Evolutionary conservation across 1,139 yeast genomes (phyloP).

Genomic region (Blastobotrys capitulatus): DNA sequence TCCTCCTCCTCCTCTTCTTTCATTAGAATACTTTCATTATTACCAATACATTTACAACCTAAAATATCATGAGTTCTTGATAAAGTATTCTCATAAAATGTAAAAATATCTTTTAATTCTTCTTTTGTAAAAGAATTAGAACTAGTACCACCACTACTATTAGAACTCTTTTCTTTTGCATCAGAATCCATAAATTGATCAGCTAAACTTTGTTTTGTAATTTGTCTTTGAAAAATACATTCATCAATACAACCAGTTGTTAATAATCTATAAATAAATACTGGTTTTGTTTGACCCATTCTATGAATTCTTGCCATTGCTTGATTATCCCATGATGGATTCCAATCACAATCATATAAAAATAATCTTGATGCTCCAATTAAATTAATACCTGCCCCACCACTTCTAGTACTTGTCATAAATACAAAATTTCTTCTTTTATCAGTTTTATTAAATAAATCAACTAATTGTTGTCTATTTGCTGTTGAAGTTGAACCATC

Average conservation of each 20-base stretch:
- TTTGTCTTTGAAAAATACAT: slow-evolving; percentile 89
- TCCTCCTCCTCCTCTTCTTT: slow-evolving; percentile 11
- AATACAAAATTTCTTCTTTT: slow-evolving; percentile 52
- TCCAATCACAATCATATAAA: slow-evolving; percentile 89
- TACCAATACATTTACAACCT: slow-evolving; percentile 53
- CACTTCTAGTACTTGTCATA: slow-evolving; percentile 81
- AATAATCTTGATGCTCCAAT: slow-evolving; percentile 86
- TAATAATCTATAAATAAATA: slow-evolving; percentile 70
- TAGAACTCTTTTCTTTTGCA: background rate
- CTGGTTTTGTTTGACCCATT: slow-evolving; percentile 82
- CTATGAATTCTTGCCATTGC: slow-evolving; percentile 96
- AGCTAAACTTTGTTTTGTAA: slow-evolving; percentile 76
- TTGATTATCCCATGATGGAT: slow-evolving; percentile 87
- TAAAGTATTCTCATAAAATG: slow-evolving; percentile 44
- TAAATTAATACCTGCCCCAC: slow-evolving; percentile 89
- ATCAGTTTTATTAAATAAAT: slow-evolving; percentile 54
- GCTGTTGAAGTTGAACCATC: slow-evolving; percentile 81
- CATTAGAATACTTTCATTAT: slow-evolving; percentile 12
- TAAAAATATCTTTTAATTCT: slow-evolving; percentile 73
- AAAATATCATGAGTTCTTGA: slow-evolving; percentile 83
- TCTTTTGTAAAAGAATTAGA: slow-evolving; percentile 37
- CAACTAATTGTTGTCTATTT: slow-evolving; percentile 60
- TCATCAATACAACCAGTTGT: slow-evolving; percentile 87
- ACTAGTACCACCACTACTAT: slow-evolving; percentile 8
- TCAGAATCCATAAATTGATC: slow-evolving; percentile 60